Evolutionary conservation across 176 grass and related monocot species (phyloP), one percentile per base, ranked within the genome.

Genomic region (Eleusine indica): DNA sequence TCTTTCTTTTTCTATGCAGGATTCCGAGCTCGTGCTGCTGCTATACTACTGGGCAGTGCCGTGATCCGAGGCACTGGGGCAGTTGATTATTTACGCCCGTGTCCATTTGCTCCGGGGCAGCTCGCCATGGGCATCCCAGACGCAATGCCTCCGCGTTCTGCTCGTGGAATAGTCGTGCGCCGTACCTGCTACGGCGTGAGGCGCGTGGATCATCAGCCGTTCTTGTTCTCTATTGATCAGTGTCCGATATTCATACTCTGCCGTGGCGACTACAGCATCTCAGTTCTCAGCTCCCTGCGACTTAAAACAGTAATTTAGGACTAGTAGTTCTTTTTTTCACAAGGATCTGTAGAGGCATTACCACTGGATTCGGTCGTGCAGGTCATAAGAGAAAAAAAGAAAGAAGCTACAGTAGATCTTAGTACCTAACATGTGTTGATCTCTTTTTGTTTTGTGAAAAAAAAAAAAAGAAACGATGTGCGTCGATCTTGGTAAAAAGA

Each of bases 171-270:
- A 9, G 42, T 9, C 54, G 14, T 52, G 81, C 48, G 5, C 7
- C 71, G 82, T 67, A 30, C 70, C 71, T 53, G 37, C 81, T 29
- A 74, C 81, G 81, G 71, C 58, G 70, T 66, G 51, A 54, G 7
- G 47, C 44, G 41, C 4, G 21, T 29, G 21, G 44, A 14, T 29
- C 66, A 14, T 18, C 43, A 3, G 43, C 65, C 41, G 0, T 48
- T 46, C 74, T 61, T 60, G 65, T 37, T 22, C 35, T 39, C 60
- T n/a, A 35, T 25, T 5, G 7, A 16, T 1, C 56, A 57, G 14
- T 37, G 5, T 16, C 46, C 38, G 11, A 3, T 28, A 4, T 28
- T 30, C 16, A 18, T 41, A 16, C 10, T 42, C 14, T 76, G 39
- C 21, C 10, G 19, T 19, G 19, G 14, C 65, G 18, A 16, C 28